Conservation (phyloP, 768 basidiomycete species). For the Galerina sulciceps region DNA sequence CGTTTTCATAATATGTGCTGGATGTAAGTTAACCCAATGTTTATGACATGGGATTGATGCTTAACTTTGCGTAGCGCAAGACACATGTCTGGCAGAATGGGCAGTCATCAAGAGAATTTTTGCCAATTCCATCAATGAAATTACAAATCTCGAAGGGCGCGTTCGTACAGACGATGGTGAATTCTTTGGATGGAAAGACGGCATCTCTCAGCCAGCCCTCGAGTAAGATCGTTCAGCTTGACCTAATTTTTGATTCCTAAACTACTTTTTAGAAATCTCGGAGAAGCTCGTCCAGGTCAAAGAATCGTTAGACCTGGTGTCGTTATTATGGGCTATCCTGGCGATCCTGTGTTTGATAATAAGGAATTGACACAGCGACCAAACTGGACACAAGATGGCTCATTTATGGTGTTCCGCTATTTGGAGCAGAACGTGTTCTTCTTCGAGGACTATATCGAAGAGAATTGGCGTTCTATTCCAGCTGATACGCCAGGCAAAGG, state of each 20-base stretch:
- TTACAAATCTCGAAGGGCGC: neutral
- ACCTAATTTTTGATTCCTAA: neutral
- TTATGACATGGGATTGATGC: neutral
- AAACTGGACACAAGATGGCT: constrained; percentile 35
- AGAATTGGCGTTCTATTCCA: neutral
- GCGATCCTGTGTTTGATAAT: constrained; percentile 27
- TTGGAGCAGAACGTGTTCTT: constrained; percentile 34
- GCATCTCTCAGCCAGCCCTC: constrained; percentile 2
- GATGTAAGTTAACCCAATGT: neutral
- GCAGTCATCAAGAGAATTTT: neutral
- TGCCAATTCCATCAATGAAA: neutral
- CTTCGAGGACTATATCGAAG: constrained; percentile 24
- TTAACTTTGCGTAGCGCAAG: neutral
- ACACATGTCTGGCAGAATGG: neutral
- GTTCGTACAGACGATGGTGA: neutral
- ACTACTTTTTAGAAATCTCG: neutral
- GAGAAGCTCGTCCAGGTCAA: constrained; percentile 1
- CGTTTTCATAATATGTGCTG: neutral
- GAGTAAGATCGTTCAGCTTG: neutral
- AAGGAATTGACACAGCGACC: constrained; percentile 20
- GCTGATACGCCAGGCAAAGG: no score
- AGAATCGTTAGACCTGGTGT: constrained; percentile 22
- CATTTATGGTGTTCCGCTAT: constrained; percentile 38
- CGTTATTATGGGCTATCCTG: constrained; percentile 36
- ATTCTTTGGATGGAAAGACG: constrained; percentile 3